Conservation (phyloP, 495 filamentous ascomycete genomes). For the Neurospora sublineolata region DNA sequence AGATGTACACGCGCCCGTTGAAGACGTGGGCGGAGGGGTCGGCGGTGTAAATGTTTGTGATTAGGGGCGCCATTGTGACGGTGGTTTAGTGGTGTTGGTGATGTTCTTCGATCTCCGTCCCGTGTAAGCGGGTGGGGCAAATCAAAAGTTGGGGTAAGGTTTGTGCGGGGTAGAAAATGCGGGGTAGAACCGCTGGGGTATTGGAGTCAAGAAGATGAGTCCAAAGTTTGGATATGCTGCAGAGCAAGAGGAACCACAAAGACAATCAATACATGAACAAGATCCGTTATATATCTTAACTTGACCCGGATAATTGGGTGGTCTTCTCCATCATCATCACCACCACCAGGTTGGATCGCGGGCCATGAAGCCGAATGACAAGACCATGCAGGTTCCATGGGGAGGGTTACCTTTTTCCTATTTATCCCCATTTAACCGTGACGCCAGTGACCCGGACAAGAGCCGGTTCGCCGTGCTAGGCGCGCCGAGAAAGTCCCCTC, state of each 20-base stretch:
- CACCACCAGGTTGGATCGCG: conserved; percentile 4
- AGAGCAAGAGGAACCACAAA: neutral
- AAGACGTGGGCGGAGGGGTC: conserved; percentile 59
- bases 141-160: neutral
- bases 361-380: conserved; percentile 13
- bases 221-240: neutral
- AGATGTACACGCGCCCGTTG: conserved; percentile 50
- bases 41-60: conserved; percentile 59
- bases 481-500: neutral
- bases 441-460: conserved; percentile 9
- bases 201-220: neutral
- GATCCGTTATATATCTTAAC: neutral
- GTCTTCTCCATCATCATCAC: neutral
- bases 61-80: conserved; percentile 35
- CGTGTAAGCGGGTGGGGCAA: conserved; percentile 1
- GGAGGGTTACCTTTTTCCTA: conserved; percentile 13
- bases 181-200: neutral
- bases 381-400: neutral
- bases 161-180: neutral
- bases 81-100: neutral
- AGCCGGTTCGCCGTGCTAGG: neutral
- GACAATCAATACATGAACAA: neutral
- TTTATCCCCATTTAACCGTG: conserved; percentile 42
- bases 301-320: neutral
- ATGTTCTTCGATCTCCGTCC: neutral